Evolutionary conservation across 345 rosid species (phyloP).

Genomic region (Syzygium aqueum): DNA sequence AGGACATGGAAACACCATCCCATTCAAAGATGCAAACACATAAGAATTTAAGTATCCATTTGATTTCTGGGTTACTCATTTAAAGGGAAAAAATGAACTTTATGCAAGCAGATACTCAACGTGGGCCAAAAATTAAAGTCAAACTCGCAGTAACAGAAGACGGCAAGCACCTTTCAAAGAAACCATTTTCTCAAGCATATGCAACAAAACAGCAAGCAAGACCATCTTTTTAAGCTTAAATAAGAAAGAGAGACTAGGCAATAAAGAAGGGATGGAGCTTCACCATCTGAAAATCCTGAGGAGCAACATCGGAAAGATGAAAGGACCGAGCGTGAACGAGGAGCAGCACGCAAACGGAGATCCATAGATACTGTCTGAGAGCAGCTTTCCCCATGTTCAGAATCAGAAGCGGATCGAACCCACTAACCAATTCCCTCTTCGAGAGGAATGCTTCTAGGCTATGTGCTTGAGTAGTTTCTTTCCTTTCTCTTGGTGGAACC

Average conservation of each 20-base stretch:
- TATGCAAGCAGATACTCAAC: neutral
- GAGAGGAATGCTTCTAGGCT: neutral
- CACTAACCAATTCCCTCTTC: neutral
- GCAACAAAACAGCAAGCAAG: neutral
- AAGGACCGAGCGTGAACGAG: constrained; percentile 25
- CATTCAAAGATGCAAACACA: neutral
- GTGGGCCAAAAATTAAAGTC: neutral
- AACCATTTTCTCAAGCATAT: neutral
- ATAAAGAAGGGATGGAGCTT: too few species aligned
- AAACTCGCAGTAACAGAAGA: neutral
- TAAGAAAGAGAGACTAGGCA: neutral
- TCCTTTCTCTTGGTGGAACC: neutral
- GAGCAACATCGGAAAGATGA: constrained; percentile 74
- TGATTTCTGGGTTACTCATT: neutral
- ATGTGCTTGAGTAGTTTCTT: neutral
- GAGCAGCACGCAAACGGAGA: constrained; percentile 10
- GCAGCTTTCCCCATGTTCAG: constrained; percentile 24
- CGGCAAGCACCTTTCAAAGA: neutral
- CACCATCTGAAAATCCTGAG: constrained; percentile 51
- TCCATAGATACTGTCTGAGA: constrained; percentile 2
- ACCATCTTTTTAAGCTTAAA: neutral
- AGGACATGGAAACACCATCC: neutral
- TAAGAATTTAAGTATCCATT: neutral
- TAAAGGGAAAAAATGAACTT: neutral
- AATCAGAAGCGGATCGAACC: neutral